These are phyloP conservation scores for Apiosordaria backusii DNA, from an alignment of 495 filamentous ascomycete genomes.

Conservation along the genomic window DNA sequence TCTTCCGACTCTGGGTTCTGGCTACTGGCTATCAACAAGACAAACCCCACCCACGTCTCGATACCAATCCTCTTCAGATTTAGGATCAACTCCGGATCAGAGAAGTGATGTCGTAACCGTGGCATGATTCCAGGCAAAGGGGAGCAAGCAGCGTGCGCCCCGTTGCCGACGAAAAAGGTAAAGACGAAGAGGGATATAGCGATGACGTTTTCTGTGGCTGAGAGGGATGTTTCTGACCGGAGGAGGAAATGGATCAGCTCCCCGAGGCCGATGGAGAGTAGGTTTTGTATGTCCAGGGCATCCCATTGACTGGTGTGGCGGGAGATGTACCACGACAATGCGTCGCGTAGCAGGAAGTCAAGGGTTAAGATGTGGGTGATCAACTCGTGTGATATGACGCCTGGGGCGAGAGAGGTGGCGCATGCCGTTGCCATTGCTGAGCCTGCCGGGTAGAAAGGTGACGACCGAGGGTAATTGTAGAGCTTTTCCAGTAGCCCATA, in stretches of 20 bases:
- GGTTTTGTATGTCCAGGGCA: constrained; percentile 19
- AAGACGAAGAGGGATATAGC: constrained; percentile 20
- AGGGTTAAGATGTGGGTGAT: constrained; percentile 5
- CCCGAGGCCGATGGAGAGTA: constrained; percentile 16
- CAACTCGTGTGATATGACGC: neutral
- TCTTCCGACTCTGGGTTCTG: constrained; percentile 12
- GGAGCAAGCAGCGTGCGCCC: constrained; percentile 14
- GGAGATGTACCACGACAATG: constrained; percentile 2
- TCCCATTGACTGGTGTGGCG: constrained; percentile 7
- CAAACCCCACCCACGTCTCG: constrained; percentile 18
- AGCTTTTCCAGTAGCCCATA: neutral
- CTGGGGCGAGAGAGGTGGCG: constrained; percentile 6
- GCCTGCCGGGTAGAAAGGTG: neutral
- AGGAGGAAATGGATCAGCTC: constrained; percentile 18
- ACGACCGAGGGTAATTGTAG: constrained; percentile 16
- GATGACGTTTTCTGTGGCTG: constrained; percentile 15
- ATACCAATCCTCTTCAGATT: constrained; percentile 12
- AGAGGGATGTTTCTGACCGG: constrained; percentile 8
- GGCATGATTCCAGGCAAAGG: constrained; percentile 18
- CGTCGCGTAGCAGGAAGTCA: constrained; percentile 14
- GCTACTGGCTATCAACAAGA: constrained; percentile 15
- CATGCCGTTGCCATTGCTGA: constrained; percentile 17
- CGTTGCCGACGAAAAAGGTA: constrained; percentile 16
- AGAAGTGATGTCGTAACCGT: constrained; percentile 13
- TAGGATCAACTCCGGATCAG: neutral